Percentiles rank a stretch among this genome's conserved stretches.
phyloP scores from a whole-genome alignment of 805 yeast genomes.

The Monosporozyma unispora region DNA sequence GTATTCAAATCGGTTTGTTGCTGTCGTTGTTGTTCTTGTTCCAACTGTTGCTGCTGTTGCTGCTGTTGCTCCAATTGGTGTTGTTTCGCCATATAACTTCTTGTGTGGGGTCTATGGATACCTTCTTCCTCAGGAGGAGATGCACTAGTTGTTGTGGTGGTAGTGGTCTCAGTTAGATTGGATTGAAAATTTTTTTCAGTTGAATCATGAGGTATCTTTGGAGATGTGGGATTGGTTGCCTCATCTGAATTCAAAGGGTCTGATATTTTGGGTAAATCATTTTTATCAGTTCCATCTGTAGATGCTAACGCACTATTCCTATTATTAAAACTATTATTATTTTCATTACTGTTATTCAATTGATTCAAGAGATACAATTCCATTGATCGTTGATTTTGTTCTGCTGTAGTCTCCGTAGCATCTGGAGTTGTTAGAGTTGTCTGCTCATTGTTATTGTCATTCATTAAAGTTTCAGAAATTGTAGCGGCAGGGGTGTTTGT shows the following conservation, averaged over 20 bases:
- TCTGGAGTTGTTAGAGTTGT: background rate
- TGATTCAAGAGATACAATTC: constrained; percentile 6
- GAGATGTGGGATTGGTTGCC: background rate
- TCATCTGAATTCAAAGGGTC: background rate
- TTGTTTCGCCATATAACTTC: background rate
- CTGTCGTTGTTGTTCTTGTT: background rate
- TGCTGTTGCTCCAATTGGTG: background rate
- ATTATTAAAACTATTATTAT: background rate
- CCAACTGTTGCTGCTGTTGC: background rate
- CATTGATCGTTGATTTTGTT: background rate
- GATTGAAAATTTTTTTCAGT: background rate
- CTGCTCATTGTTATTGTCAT: background rate
- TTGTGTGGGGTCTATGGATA: background rate
- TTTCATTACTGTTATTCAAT: background rate
- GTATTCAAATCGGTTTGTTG: background rate
- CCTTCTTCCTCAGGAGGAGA: background rate
- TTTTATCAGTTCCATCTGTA: background rate
- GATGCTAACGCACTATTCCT: background rate
- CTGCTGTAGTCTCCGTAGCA: background rate
- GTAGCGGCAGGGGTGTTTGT: background rate
- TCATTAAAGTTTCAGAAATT: background rate
- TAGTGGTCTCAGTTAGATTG: background rate
- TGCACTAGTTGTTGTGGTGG: background rate
- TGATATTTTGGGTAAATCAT: background rate
- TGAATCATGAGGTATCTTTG: background rate